Percentiles rank a stretch among this genome's conserved stretches.
Conservation (phyloP, 2,329 filamentous ascomycete genomes). For the Massarina eburnea region DNA sequence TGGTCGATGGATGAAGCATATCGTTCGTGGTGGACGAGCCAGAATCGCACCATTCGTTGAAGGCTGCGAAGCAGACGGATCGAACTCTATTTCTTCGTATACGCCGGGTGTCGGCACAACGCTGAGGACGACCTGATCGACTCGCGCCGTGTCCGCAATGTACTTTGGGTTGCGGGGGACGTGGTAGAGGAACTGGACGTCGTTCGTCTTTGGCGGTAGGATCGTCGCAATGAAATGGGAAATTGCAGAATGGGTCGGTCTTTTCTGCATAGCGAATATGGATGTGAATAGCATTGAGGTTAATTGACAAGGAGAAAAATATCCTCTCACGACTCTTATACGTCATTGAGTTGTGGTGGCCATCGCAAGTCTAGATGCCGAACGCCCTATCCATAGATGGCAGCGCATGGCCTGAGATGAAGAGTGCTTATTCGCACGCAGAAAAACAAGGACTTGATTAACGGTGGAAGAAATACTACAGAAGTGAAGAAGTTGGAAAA, state of each 20-base stretch:
- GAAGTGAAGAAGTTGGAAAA: background rate
- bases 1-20: conserved; percentile 39
- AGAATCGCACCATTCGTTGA: background rate
- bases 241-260: conserved; percentile 31
- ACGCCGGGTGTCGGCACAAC: conserved; percentile 34
- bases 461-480: background rate
- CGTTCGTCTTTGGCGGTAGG: conserved; percentile 34
- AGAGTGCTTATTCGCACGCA: too few species aligned
- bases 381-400: background rate
- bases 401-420: too few species aligned
- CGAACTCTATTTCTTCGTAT: conserved; percentile 28
- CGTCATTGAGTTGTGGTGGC: conserved; percentile 20
- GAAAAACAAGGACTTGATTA: background rate
- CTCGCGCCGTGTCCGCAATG: conserved; percentile 26
- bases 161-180: conserved; percentile 30
- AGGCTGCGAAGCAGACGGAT: conserved; percentile 5
- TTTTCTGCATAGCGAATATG: conserved; percentile 20
- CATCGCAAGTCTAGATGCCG: background rate
- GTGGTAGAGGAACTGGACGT: conserved; percentile 40
- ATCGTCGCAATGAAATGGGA: conserved; percentile 29
- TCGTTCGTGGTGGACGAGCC: conserved; percentile 24
- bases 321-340: conserved; percentile 11
- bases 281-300: conserved; percentile 6
- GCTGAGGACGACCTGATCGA: conserved; percentile 35
- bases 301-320: conserved; percentile 4